Evolutionary conservation across 345 rosid species (phyloP), one percentile per base, ranked within the genome.

Genomic region (Populus davidiana): DNA sequence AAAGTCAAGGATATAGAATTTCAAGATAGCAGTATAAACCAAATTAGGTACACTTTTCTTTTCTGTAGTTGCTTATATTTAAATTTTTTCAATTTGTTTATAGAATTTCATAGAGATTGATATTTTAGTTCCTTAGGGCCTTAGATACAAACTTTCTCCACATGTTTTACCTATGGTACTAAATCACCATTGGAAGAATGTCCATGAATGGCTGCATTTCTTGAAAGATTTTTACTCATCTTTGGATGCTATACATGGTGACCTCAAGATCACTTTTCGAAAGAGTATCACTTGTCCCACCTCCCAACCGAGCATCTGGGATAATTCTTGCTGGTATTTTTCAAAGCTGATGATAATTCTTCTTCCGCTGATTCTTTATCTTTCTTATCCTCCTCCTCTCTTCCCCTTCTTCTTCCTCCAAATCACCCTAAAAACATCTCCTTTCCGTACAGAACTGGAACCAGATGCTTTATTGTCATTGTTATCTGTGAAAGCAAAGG

Each of bases 1-100:
- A 69, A 52, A 78, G 41, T 29, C 36, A 64, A 25, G 44, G 44
- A 9, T 11, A 71, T 69, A 72, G 72, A 70, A 52, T 39, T 6
- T 47, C 38, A 67, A 77, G 52, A 75, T 70, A 71, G 38, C 69
- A 72, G 33, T 27, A 35, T 29, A 66, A 41, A 69, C 70, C 44
- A 35, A 54, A 77, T 59, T 21, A 47, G 79, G 71, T 74, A 77
- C 39, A 67, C 68, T 74, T 66, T 21, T 59, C 27, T 1, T 39
- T 70, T 44, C 70, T 66, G 10, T 27, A 52, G 38, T 62, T 38
- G 44, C 41, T 10, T 52, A 41, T 36, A 10, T 38, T 29, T 9
- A 49, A 16, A 47, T 25, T 13, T n/a, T 20, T 47, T 47, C 2
- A 13, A 16, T 47, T 70, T 25, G 7, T 9, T n/a, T 11, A 12